Evolutionary conservation across 1,284 basidiomycete species (phyloP).

Genomic region (Cryptococcus depauperatus): DNA sequence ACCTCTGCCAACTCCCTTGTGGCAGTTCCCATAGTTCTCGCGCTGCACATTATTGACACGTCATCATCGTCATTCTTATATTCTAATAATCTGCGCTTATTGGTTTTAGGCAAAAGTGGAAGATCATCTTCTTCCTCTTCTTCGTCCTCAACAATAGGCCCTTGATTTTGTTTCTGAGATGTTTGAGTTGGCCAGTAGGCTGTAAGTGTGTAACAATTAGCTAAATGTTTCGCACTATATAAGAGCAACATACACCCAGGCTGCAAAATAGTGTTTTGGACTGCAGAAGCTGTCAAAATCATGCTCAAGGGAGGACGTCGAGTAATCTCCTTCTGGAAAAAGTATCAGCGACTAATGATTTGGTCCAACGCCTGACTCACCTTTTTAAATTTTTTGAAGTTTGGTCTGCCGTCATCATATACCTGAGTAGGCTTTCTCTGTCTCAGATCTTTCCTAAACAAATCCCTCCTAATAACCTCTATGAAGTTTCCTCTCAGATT

Average conservation of each 20-base stretch:
- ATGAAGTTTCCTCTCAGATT: conserved; percentile 76
- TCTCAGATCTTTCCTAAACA: conserved; percentile 48
- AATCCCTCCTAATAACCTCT: conserved; percentile 52
- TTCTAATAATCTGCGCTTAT: not conserved
- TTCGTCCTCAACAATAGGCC: conserved; percentile 16
- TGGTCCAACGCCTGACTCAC: conserved; percentile 49
- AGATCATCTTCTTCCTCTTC: conserved; percentile 17
- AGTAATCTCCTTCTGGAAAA: conserved; percentile 32
- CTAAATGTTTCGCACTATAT: conserved; percentile 10
- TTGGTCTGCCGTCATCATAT: conserved; percentile 53
- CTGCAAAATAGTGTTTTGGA: conserved; percentile 37
- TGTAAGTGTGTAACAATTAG: conserved; percentile 30
- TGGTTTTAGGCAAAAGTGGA: not conserved
- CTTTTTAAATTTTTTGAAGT: conserved; percentile 84
- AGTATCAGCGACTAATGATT: too few relatives aligned
- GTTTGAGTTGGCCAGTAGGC: conserved; percentile 36
- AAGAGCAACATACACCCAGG: conserved; percentile 8
- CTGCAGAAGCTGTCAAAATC: conserved; percentile 24
- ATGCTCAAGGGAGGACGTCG: conserved; percentile 30
- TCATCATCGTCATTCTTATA: not conserved
- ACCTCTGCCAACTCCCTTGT: conserved; percentile 1
- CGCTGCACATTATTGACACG: not conserved
- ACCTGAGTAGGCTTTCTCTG: conserved; percentile 12
- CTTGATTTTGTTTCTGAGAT: conserved; percentile 13
- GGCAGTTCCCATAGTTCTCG: too few relatives aligned